phyloP scores from a whole-genome alignment of 352 stramenopile species.

The Hyaloperonospora brassicae region DNA sequence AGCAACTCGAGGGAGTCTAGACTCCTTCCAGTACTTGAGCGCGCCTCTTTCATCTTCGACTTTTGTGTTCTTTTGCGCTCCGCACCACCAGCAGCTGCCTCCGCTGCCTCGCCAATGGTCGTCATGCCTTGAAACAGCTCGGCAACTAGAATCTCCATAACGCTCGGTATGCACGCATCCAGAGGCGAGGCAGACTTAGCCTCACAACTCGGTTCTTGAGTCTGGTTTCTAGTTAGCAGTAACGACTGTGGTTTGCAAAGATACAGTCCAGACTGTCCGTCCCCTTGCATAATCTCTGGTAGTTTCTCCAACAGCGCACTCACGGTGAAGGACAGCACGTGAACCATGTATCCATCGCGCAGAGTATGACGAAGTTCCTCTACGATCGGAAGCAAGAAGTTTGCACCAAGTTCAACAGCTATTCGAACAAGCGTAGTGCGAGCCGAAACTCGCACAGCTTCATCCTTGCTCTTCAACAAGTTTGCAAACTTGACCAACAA shows the following conservation, averaged over 20 bases:
- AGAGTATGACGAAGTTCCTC: constrained; percentile 79
- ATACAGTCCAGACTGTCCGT: constrained; percentile 22
- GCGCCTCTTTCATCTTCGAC: constrained; percentile 87
- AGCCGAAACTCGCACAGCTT: constrained; percentile 86
- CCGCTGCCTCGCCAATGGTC: constrained; percentile 24
- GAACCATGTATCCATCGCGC: constrained; percentile 77
- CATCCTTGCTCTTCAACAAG: constrained; percentile 88
- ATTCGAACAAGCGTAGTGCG: constrained; percentile 93
- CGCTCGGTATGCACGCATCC: constrained; percentile 66
- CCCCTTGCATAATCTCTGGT: constrained; percentile 42
- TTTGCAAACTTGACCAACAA: constrained; percentile 89
- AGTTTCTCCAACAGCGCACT: constrained; percentile 79
- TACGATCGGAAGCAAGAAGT: constrained; percentile 80
- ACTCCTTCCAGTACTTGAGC: constrained; percentile 51
- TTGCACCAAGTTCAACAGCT: constrained; percentile 80
- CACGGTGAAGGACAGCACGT: constrained; percentile 83
- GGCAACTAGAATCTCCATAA: constrained; percentile 76
- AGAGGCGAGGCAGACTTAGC: constrained; percentile 50
- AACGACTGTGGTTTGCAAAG: constrained; percentile 18
- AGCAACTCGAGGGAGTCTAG: constrained; percentile 77
- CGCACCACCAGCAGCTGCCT: constrained; percentile 27
- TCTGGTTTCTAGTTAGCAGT: constrained; percentile 16
- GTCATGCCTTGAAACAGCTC: constrained; percentile 74
- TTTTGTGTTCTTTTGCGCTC: constrained; percentile 50
- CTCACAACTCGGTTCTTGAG: constrained; percentile 22